Conservation (phyloP, 257 asterid species). For the Rauvolfia tetraphylla region DNA sequence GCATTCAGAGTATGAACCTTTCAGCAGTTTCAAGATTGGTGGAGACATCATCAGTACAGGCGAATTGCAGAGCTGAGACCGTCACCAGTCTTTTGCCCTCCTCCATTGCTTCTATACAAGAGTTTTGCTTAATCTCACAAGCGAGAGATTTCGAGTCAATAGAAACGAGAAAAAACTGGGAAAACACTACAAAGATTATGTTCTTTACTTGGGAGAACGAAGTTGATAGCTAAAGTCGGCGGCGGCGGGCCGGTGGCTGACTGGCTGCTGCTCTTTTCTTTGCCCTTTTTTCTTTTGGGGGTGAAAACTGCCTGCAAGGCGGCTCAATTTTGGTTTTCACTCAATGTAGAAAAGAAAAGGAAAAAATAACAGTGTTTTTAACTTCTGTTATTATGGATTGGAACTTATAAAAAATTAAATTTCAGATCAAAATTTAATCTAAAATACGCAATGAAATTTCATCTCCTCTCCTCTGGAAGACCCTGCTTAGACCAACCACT, state of each 20-base stretch:
- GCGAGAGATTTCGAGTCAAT: not conserved
- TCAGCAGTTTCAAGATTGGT: constrained; percentile 76
- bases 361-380: too few relatives aligned
- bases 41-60: constrained; percentile 81
- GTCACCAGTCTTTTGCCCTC: constrained; percentile 46
- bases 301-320: too few relatives aligned
- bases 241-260: not conserved
- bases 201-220: not conserved
- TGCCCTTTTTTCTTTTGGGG: too few relatives aligned
- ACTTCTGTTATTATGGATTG: too few relatives aligned
- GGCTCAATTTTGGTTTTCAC: too few relatives aligned
- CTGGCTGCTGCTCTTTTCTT: too few relatives aligned
- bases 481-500: too few relatives aligned
- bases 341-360: too few relatives aligned
- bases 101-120: constrained; percentile 15
- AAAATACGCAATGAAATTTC: too few relatives aligned
- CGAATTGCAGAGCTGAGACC: constrained; percentile 82
- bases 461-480: too few relatives aligned
- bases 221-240: not conserved
- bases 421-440: too few relatives aligned
- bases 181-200: constrained; percentile 1
- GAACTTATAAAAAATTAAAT: too few relatives aligned
- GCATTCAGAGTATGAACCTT: constrained; percentile 34
- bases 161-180: not conserved
- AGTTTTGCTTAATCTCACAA: not conserved